These are phyloP conservation scores for Afroboletus lepidellus DNA, from an alignment of 1,284 basidiomycete genomes.

Conservation along the genomic window DNA sequence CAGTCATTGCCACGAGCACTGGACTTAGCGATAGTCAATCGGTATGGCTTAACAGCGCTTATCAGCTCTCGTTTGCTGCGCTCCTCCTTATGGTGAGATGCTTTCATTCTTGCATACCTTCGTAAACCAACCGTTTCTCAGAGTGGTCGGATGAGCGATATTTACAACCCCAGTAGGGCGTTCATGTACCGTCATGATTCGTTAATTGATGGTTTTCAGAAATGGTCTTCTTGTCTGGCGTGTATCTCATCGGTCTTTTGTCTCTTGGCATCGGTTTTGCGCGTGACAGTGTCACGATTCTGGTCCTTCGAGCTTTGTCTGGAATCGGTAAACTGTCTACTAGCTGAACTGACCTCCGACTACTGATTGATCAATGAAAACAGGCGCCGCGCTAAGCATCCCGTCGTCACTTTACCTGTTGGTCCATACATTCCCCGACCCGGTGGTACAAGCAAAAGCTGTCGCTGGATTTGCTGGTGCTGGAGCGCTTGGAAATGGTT, in stretches of 20 bases:
- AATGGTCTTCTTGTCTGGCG: slow-evolving; percentile 23
- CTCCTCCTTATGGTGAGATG: slow-evolving; percentile 34
- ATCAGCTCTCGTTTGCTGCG: slow-evolving; percentile 38
- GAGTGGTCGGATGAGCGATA: slow-evolving; percentile 23
- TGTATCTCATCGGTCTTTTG: slow-evolving; percentile 34
- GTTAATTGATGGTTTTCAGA: slow-evolving; percentile 12
- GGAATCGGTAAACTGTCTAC: slow-evolving; percentile 34
- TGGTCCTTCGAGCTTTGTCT: slow-evolving; percentile 40
- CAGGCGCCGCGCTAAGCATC: slow-evolving; percentile 39
- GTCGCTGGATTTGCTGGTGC: slow-evolving; percentile 42
- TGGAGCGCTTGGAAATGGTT: slow-evolving; percentile 38
- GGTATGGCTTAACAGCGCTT: slow-evolving; percentile 36
- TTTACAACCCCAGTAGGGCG: slow-evolving; percentile 19
- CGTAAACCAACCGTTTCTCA: neutral
- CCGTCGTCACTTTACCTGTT: slow-evolving; percentile 44
- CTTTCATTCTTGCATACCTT: neutral
- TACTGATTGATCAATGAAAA: neutral
- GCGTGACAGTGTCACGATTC: slow-evolving; percentile 35
- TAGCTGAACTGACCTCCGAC: neutral
- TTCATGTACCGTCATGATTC: neutral
- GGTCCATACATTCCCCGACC: slow-evolving; percentile 41
- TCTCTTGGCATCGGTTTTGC: slow-evolving; percentile 41
- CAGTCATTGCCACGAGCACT: slow-evolving; percentile 11
- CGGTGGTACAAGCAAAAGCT: slow-evolving; percentile 41
- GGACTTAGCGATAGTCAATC: slow-evolving; percentile 62